Conservation (phyloP, 495 filamentous ascomycete genomes). For the Aspergillus bridgeri region DNA sequence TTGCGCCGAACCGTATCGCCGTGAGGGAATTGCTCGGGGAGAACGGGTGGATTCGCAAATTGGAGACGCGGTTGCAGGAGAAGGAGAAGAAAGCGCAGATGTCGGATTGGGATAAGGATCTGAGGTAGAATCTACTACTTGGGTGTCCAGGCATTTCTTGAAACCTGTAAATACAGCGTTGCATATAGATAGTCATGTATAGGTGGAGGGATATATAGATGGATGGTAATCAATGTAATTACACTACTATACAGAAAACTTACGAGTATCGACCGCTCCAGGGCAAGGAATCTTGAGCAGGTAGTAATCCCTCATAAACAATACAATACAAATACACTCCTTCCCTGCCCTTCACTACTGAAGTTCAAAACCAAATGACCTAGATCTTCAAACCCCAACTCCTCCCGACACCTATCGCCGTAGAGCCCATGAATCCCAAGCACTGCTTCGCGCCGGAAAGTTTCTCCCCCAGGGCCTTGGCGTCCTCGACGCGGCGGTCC, state of each 20-base stretch:
- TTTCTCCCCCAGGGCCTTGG: constrained; percentile 51
- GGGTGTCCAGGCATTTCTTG: too few species aligned
- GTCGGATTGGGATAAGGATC: neutral
- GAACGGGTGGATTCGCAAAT: constrained; percentile 29
- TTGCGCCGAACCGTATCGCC: constrained; percentile 33
- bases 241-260: constrained; percentile 10
- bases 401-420: constrained; percentile 38
- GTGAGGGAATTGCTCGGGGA: constrained; percentile 26
- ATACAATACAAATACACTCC: too few species aligned
- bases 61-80: constrained; percentile 16
- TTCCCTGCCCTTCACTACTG: neutral
- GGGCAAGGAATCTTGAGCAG: too few species aligned
- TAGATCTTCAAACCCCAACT: constrained; percentile 50
- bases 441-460: constrained; percentile 65
- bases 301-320: too few species aligned
- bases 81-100: neutral
- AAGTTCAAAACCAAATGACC: neutral
- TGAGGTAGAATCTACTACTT: neutral
- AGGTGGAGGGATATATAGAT: neutral
- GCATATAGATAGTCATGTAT: neutral
- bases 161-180: neutral
- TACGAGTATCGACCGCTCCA: too few species aligned
- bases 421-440: constrained; percentile 70
- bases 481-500: constrained; percentile 70
- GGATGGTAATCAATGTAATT: constrained; percentile 7